These are phyloP conservation scores for Lasiodiplodia citricola DNA, from an alignment of 2,329 filamentous ascomycete genomes.

Conservation along the genomic window DNA sequence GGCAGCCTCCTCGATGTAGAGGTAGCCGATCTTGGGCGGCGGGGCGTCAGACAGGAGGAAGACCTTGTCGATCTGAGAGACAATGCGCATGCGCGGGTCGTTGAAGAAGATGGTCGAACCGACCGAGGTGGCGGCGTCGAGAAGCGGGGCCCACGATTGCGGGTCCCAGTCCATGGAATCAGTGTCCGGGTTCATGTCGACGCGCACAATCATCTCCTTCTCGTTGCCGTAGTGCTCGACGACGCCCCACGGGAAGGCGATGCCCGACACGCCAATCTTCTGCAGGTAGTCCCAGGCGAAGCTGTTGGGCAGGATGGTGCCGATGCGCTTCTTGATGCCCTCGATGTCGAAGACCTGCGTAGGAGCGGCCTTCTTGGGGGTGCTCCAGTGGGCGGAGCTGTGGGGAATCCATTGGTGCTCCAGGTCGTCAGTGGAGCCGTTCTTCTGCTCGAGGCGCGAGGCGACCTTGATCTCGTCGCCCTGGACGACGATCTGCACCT, in stretches of 20 bases:
- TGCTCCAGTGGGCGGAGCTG: conserved; percentile 32
- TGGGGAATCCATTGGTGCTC: conserved; percentile 43
- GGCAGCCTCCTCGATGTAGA: conserved; percentile 39
- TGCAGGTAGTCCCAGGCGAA: conserved; percentile 49
- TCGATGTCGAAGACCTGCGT: conserved; percentile 33
- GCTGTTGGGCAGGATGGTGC: conserved; percentile 34
- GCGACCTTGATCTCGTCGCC: conserved; percentile 39
- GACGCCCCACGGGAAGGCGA: conserved; percentile 51
- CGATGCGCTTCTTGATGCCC: conserved; percentile 37
- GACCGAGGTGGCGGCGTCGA: conserved; percentile 52
- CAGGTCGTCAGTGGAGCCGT: neutral
- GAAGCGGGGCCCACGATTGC: conserved; percentile 46
- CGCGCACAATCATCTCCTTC: conserved; percentile 49
- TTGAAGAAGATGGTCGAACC: conserved; percentile 50
- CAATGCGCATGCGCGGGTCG: conserved; percentile 46
- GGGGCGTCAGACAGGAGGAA: conserved; percentile 31
- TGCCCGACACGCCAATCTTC: conserved; percentile 47
- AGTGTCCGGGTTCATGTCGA: conserved; percentile 42
- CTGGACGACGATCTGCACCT: conserved; percentile 46
- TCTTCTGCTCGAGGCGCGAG: conserved; percentile 37
- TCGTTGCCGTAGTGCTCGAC: conserved; percentile 46
- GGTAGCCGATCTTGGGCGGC: conserved; percentile 43
- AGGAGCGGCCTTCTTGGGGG: neutral
- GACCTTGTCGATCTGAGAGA: conserved; percentile 39
- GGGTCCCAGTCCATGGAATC: conserved; percentile 35